Percentiles rank a stretch among this genome's conserved stretches.
Evolutionary conservation across 2,329 filamentous ascomycete species (phyloP).

Genomic region (Claviceps sp.): DNA sequence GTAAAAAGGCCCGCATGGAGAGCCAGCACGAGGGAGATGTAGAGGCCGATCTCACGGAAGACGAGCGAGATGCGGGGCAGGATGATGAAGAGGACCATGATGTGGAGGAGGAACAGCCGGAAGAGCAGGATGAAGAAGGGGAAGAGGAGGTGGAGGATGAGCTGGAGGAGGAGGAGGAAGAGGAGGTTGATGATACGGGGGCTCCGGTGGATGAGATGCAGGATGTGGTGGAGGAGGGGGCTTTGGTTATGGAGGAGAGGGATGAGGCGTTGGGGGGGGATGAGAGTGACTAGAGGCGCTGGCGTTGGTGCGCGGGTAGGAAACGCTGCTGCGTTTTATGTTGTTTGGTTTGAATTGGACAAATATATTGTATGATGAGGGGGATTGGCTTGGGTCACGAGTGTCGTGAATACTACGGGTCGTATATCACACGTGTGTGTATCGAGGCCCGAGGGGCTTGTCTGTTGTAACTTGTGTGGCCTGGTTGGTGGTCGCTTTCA

Average conservation of each 20-base stretch:
- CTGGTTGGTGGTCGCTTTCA: too few relatives aligned
- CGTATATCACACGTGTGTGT: too few relatives aligned
- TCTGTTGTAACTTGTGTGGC: too few relatives aligned
- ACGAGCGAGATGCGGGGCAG: conserved; percentile 30
- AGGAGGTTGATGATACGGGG: conserved; percentile 27
- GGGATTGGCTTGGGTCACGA: too few relatives aligned
- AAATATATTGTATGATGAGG: too few relatives aligned
- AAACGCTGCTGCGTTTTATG: too few relatives aligned
- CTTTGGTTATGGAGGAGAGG: conserved; percentile 30
- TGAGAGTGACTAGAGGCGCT: conserved; percentile 36
- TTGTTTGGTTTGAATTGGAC: too few relatives aligned
- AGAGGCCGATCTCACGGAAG: conserved; percentile 11
- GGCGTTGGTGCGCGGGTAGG: not conserved
- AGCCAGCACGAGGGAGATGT: conserved; percentile 15
- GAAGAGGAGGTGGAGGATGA: conserved; percentile 23
- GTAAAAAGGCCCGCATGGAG: conserved; percentile 32
- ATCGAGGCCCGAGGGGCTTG: too few relatives aligned
- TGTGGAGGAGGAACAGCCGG: conserved; percentile 29
- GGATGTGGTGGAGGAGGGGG: conserved; percentile 36
- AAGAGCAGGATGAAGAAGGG: conserved; percentile 26
- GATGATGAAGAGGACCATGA: conserved; percentile 27
- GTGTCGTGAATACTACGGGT: too few relatives aligned
- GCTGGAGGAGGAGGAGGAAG: conserved; percentile 12
- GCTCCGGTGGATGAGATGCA: conserved; percentile 34
- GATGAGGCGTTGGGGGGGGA: conserved; percentile 52